Base-by-base conservation (phyloP, 805 yeast species). In the Pichia membranifaciens region DNA sequence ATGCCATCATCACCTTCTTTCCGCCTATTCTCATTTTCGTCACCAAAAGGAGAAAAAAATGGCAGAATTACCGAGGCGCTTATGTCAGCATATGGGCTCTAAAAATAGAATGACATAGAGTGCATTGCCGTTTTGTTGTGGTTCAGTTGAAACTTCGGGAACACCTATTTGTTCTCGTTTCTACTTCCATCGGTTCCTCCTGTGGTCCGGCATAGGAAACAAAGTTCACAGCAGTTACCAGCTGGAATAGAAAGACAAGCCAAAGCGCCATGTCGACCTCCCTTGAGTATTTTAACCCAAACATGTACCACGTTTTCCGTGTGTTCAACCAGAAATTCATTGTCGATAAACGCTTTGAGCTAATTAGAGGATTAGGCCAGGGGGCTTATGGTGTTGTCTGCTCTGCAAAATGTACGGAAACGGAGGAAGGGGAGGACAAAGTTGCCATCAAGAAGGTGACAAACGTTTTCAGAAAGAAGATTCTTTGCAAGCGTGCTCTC, bases 311-410 rank as follows among this genome's bases (percentile, higher is more conserved):
- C 48, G 59, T 55, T 2, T 64, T 62, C 37, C 53, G 81, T 55
- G 90, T 85, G 35, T 84, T 79, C 68, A 86, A 86, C 61, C 99
- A 93, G 68, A 96, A 88, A 61, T 93, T 93, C 65, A 79, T 90
- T 38, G 90, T 93, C 48, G 98, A 93, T 65, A 80, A 79, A 54
- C 72, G 96, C 45, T 88, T 91, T 64, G 87, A 88, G 60, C 76
- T 93, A 56, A 87, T 88, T 49, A 87, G 90, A 59, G 98, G 93
- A 57, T 76, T 93, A 35, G 99, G 99, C 5, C 97, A 93, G 58
- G 99, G 99, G 12, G 98, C 99, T 1, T 93, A 93, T 60, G 99
- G 99, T 37, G 83, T 91, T 4, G 99, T 93, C 5, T 91, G 97
- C 60, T 85, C 96, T 1, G 99, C 99, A 16, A 79, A 82, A 56